phyloP scores from a whole-genome alignment of 345 rosid genomes.

The Ceriops tagal region DNA sequence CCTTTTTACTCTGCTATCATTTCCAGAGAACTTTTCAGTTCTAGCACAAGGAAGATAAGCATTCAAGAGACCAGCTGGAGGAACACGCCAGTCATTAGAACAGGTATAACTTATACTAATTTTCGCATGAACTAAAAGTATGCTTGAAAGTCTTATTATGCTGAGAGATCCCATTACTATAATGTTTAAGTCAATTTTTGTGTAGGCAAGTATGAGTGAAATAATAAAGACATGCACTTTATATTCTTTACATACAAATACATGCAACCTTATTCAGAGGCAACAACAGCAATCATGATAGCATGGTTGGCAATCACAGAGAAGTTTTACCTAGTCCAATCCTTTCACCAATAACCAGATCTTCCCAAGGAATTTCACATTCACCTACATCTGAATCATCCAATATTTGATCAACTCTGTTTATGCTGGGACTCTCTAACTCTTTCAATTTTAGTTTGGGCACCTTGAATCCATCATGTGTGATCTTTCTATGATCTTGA shows the following conservation, averaged over 20 bases:
- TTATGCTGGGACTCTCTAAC: conserved; percentile 49
- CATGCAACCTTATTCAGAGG: neutral
- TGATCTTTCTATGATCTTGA: conserved; percentile 46
- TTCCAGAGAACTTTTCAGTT: neutral
- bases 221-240: neutral
- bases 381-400: conserved; percentile 94
- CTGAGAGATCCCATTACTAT: neutral
- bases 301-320: conserved; percentile 5
- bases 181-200: too few species aligned
- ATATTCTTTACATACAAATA: neutral
- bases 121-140: neutral
- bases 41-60: neutral
- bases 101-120: neutral
- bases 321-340: conserved; percentile 86
- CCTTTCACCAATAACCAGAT: conserved; percentile 91
- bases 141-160: neutral
- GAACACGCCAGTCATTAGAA: neutral
- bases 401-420: conserved; percentile 60
- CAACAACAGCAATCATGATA: neutral
- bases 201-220: too few species aligned
- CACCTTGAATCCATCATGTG: conserved; percentile 52
- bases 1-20: neutral
- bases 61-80: neutral
- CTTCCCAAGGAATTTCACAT: conserved; percentile 97
- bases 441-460: conserved; percentile 53